Base-by-base conservation (phyloP, 331 rosid genomes). In the Spiraea crenata region DNA sequence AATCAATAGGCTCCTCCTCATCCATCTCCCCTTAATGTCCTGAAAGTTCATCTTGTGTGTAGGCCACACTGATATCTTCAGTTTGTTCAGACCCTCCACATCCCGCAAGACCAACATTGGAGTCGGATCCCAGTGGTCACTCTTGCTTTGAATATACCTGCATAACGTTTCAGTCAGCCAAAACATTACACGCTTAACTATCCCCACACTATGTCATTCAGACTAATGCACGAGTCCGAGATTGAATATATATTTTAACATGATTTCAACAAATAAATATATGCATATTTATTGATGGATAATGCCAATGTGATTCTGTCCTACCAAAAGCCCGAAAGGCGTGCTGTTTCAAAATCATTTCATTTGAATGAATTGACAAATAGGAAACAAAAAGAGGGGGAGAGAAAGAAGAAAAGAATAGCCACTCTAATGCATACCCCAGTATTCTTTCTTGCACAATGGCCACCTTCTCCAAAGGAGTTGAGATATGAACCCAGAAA, bases 1-100 rank as follows among this genome's bases (percentile, higher is more conserved):
- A 7, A 81, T 57, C 73, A 81, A 46, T 44, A 41, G 59, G 44
- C 70, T 64, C 20, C 78, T 77, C 45, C 79, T 67, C 13, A 5
- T 38, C 77, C 66, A 66, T 75, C 76, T 67, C 82, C 50, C 77
- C 48, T 0, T 57, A 60, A 75, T 76, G 67, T 83, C 81, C 54
- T 79, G 79, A 13, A 64, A 48, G 76, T 83, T 83, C 77, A 79
- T 79, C 66, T 55, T 80, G 74, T 83, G 87, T 31, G 76, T 77
- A 47, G 74, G 68, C 60, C 82, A 69, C 41, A 83, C 64, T 9
- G 84, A 69, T 55, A 83, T 46, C 69, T 54, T 76, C 75, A 83
- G 61, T 60, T 65, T 76, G 73, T 76, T 67, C 71, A 73, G 44
- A 31, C 65, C 83, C 67, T 52, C 77, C 35, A 83, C 66, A 12